Base-by-base conservation (phyloP, 345 rosid genomes). In the Crucihimalaya himalaica region DNA sequence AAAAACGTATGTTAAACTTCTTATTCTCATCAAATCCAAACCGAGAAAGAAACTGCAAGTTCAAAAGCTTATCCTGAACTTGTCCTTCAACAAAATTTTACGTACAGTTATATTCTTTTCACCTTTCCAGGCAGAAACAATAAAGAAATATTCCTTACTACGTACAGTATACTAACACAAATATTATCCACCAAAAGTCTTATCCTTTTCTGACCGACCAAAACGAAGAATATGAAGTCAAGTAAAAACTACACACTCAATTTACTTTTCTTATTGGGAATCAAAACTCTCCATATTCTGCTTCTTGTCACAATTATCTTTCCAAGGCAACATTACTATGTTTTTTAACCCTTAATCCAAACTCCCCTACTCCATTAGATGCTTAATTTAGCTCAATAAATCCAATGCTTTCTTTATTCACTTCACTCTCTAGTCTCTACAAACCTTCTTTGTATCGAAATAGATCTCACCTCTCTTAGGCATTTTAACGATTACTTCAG, bases 261-360 rank as follows among this genome's bases (percentile, higher is more conserved):
- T 34, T 48, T 47, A n/a, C 19, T 35, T 20, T 42, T 55, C 45
- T 45, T 56, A 20, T 15, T 37, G 9, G 23, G 61, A 55, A 55
- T 55, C 40, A 58, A 25, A 48, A 18, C 52, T 53, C 14, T 32
- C 5, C 19, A 63, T 71, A 29, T 39, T 72, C 45, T 61, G 45
- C 40, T 15, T 62, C 69, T 52, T 72, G 69, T 53, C 53, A 40
- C 45, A 42, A 51, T 10, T 16, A 63, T 52, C 28, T 52, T 40
- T 72, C 18, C n/a, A 52, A 63, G 35, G 16, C 29, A 50, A 71
- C 48, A 37, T 12, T 11, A 52, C 43, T 43, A 52, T 51, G 13
- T 51, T 32, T 28, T 50, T 34, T 31, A 25, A 60, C 29, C 39
- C 29, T 39, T 18, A 29, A 27, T 47, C 56, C 62, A 39, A 19